Evolutionary conservation across 306 rosid species (phyloP).

Genomic region (Cotoneaster glaucophyllus): DNA sequence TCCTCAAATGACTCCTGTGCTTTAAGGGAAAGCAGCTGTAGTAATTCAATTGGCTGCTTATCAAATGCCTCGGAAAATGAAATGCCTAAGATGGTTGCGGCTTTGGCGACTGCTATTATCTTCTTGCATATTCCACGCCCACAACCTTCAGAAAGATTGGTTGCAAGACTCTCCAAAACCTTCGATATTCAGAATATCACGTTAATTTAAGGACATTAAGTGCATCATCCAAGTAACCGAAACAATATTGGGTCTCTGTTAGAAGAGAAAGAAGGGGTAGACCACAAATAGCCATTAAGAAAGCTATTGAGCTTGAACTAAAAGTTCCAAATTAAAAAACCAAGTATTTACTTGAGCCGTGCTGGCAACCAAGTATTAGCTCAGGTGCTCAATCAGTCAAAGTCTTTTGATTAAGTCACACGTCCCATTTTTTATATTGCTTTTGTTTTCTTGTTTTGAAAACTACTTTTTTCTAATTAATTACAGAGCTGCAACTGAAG

Average conservation of each 20-base stretch:
- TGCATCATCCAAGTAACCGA: slow-evolving; percentile 7
- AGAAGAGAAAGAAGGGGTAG: background rate
- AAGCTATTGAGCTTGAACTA: background rate
- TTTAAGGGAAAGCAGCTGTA: slow-evolving; percentile 92
- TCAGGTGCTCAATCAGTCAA: no score
- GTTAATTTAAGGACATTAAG: slow-evolving; percentile 7
- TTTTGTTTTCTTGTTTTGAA: no score
- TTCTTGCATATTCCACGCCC: slow-evolving; percentile 89
- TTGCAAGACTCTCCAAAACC: slow-evolving; percentile 78
- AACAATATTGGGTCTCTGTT: background rate
- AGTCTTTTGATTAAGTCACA: no score
- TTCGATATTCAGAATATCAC: slow-evolving; percentile 17
- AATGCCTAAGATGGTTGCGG: slow-evolving; percentile 79
- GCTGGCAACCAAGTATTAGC: no score
- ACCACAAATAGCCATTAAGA: background rate
- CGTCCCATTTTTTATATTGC: no score
- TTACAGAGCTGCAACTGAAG: no score
- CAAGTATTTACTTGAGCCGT: background rate
- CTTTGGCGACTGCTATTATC: slow-evolving; percentile 79
- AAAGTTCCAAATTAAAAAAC: background rate
- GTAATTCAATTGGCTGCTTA: slow-evolving; percentile 85
- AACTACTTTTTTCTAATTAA: no score
- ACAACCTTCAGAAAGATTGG: slow-evolving; percentile 66
- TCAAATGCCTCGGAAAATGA: slow-evolving; percentile 77
- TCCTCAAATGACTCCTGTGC: slow-evolving; percentile 98